Evolutionary conservation across 2,329 filamentous ascomycete genomes (phyloP), one percentile per base, ranked within the genome.

Genomic region (Orbilia blumenaviensis): DNA sequence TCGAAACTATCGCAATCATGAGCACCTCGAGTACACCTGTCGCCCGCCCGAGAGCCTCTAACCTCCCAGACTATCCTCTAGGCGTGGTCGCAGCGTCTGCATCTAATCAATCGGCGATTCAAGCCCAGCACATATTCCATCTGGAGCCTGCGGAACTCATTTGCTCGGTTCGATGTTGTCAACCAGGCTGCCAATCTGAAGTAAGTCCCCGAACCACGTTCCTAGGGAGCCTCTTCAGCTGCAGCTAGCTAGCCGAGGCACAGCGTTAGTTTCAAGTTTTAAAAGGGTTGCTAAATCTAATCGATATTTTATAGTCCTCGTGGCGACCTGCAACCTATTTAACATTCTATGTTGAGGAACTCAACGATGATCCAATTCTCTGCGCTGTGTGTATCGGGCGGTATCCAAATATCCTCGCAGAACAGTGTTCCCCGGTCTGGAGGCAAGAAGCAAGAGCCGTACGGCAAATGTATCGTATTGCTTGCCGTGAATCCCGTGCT

Each of bases 401-500:
- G 10, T 76, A 76, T 44, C 72, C 72, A 23, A 76, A 76, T 21
- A 27, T 76, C 7, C 64, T 66, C 3, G 48, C 48, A 18, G 72
- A 76, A 16, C 72, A 76, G 29, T 64, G 48, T 23, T 44, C 48
- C 5, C n/a, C 56, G 10, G 72, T 76, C 2, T 76, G 72, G 72
- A 29, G 44, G 3, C 38, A 58, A 7, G 48, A 58, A 1, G 18
- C 42, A 23, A 52, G 68, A 2, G 48, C 56, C 9, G 34, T 9
- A 9, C 52, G 66, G 12, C 72, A 69, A 34, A 68, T 76, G 48
- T 76, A 66, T 41, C 72, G 72, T n/a, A 76, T 76, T 25, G 64
- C 23, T 21, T 76, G 72, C 27, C 72, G 72, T 4, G 72, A 76
- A 38, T 76, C 72, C 34, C 58, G 48, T 2, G 64, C 58, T 42